Evolutionary conservation across 495 filamentous ascomycete genomes (phyloP), one percentile per base, ranked within the genome.

Genomic region (Aspergillus bridgeri): DNA sequence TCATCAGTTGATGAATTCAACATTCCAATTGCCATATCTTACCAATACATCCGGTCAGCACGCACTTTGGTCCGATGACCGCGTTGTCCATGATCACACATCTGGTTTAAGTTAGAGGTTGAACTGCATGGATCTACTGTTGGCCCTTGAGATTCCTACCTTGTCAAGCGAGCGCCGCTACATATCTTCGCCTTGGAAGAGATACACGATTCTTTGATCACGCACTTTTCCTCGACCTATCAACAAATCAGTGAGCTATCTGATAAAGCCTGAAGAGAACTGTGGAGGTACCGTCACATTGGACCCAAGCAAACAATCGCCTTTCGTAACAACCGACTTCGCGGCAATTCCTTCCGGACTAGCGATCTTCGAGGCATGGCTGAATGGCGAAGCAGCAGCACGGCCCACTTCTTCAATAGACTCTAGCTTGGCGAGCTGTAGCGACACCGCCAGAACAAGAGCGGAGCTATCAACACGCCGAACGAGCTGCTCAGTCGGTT

Each of bases 31-130:
- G 33, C 7, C 2, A 38, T 38, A 38, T 15, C 33, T 15, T 11
- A 38, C 33, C 66, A 24, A 96, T 84, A 63, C 90, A 96, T 2
- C 89, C 89, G 7, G 86, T 91, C 45, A 98, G 71, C 65, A 86
- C 85, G 60, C 83, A 88, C 21, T 86, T 83, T 63, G 87, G 85
- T 6, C 86, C 91, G 5, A 98, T 83, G 6, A 88, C 84, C 4
- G 87, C 91, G 8, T 90, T 90, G 54, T 96, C 92, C 90, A 98
- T 96, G 27, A 98, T 70, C 25, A 98, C 68, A 70, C 93, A 38
- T 38, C 33, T 38, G 9, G 7, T 38, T 15, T 9, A 15, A 38
- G 33, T 38, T 15, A 38, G 33, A 33, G 9, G 11, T 38, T 38
- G 33, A 15, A 13, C 8, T 38, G 33, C 17, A 9, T 29, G 3